A percentile compares a stretch with the other conserved stretches of the same genome.
phyloP scores from a whole-genome alignment of 768 basidiomycete species.

The Lactarius indigo region DNA sequence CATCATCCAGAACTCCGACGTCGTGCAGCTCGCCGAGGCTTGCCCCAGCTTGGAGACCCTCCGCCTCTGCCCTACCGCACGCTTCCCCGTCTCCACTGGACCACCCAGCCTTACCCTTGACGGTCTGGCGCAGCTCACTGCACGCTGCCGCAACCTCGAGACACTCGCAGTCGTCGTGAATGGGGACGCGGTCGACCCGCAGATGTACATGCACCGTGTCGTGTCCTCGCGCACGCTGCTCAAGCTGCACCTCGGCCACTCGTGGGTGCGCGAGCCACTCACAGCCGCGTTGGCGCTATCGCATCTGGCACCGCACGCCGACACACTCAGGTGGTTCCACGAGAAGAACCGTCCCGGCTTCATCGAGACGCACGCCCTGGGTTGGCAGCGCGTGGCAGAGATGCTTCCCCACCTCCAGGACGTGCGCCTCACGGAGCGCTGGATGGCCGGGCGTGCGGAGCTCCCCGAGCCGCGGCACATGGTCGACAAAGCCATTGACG shows the following conservation, averaged over 20 bases:
- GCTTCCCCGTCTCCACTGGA: constrained; percentile 51
- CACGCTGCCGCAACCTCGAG: constrained; percentile 57
- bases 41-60: constrained; percentile 70
- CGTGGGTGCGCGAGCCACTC: constrained; percentile 66
- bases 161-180: constrained; percentile 65
- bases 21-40: constrained; percentile 53
- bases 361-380: constrained; percentile 60
- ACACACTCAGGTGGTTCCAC: constrained; percentile 71
- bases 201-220: constrained; percentile 43
- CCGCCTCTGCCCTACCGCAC: constrained; percentile 62
- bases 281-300: constrained; percentile 69
- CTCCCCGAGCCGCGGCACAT: constrained; percentile 29
- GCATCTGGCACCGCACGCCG: constrained; percentile 69
- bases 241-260: constrained; percentile 74
- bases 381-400: constrained; percentile 67
- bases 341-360: constrained; percentile 72
- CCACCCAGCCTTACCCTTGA: constrained; percentile 61
- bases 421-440: constrained; percentile 59
- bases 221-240: constrained; percentile 63
- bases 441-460: constrained; percentile 33
- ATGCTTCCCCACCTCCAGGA: constrained; percentile 70
- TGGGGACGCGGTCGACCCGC: constrained; percentile 45
- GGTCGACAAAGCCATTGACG: constrained; percentile 49
- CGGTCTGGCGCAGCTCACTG: constrained; percentile 55
- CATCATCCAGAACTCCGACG: constrained; percentile 58